phyloP scores from a whole-genome alignment of 169 alveolate species.

The Babesia microti region DNA sequence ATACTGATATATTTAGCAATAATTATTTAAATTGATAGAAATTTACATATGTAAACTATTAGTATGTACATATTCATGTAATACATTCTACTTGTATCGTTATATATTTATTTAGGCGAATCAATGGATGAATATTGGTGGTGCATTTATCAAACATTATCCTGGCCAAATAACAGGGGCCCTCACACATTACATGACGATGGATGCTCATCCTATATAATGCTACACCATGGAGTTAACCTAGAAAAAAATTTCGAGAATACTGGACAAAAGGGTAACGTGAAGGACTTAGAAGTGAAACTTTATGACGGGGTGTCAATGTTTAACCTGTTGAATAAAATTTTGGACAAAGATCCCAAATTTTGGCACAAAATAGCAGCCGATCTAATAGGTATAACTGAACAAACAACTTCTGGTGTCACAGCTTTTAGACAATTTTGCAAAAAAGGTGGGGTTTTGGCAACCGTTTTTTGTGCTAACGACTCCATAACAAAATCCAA shows the following conservation, averaged over 20 bases:
- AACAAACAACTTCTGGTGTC: slow-evolving; percentile 98
- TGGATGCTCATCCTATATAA: slow-evolving; percentile 93
- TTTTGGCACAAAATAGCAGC: slow-evolving; percentile 83
- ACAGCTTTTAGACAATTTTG: slow-evolving; percentile 82
- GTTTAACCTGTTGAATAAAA: slow-evolving; percentile 69
- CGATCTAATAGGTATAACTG: slow-evolving; percentile 87
- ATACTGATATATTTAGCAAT: too few species aligned
- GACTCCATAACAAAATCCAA: slow-evolving; percentile 95
- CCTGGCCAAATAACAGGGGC: slow-evolving; percentile 90
- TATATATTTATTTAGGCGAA: slow-evolving; percentile 50
- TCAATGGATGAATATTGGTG: slow-evolving; percentile 93
- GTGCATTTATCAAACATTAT: slow-evolving; percentile 85
- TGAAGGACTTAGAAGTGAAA: slow-evolving; percentile 46
- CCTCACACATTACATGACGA: slow-evolving; percentile 95
- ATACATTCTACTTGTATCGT: too few species aligned
- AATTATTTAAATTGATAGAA: too few species aligned
- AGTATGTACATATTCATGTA: too few species aligned
- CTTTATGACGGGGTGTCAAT: slow-evolving; percentile 55
- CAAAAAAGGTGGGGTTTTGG: slow-evolving; percentile 72
- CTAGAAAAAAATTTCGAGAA: slow-evolving; percentile 62
- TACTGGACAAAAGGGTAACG: slow-evolving; percentile 30
- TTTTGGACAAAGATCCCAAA: slow-evolving; percentile 66
- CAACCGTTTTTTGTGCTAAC: slow-evolving; percentile 92
- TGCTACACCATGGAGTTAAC: slow-evolving; percentile 82
- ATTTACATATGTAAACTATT: too few species aligned